Evolutionary conservation across 768 basidiomycete genomes (phyloP), one percentile per base, ranked within the genome.

Genomic region (Amylocystis lapponica): DNA sequence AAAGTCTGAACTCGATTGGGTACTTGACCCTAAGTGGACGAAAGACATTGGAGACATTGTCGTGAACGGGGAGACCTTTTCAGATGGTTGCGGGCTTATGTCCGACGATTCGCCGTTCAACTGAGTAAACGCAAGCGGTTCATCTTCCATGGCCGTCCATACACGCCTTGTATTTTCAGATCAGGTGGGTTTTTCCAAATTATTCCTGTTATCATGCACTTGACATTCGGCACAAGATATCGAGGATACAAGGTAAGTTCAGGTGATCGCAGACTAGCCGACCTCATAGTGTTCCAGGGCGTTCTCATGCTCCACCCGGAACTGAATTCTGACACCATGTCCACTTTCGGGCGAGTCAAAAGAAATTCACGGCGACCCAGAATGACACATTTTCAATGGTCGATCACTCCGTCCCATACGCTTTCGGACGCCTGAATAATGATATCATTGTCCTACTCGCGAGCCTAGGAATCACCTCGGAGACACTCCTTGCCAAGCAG

Each of bases 71-170:
- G 78, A 79, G 43, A 52, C 71, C 0, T 83, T 84, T 57, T 83
- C 81, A 0, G 80, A 84, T 55, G 82, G 82, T 1, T 84, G 82
- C 53, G 82, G 82, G 0, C 67, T 84, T 7, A 82, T 83, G 47
- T 72, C 78, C 0, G 65, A 38, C 60, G 62, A 22, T 68, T 81
- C 43, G 75, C 78, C 2, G 52, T 73, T 0, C 68, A 73, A 48
- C 52, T 85, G 11, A 78, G 75, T 47, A 75, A 66, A 47, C 60
- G 60, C 5, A 83, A 81, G 56, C 59, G 67, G 3, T 74, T 83
- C 21, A 65, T 78, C 10, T 80, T 78, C 55, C 66, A 77, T 46
- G 71, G 71, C 6, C 58, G 56, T 2, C 66, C 78, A 21, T 83
- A 85, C 46, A 79, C 77, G 0, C 81, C 82, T 0, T 63, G 66